Percentiles rank a stretch among this genome's conserved stretches.
Conservation (phyloP, 352 stramenopile species). For the Saprolegnia parasitica region DNA sequence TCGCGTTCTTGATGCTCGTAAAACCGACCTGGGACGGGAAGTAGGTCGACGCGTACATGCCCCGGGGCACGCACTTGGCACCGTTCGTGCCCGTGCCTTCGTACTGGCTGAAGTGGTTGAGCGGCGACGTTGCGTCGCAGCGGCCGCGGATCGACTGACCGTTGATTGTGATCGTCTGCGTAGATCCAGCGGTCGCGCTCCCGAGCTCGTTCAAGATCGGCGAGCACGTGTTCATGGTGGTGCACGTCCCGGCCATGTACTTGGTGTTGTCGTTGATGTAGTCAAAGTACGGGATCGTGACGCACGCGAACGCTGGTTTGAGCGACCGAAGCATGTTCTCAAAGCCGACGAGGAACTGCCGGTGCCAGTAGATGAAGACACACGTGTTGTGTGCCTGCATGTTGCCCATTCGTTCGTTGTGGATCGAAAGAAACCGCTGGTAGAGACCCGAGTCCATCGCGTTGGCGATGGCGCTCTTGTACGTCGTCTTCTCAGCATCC, state of each 20-base stretch:
- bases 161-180: background rate
- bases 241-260: conserved; percentile 20
- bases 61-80: conserved; percentile 3
- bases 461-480: conserved; percentile 32
- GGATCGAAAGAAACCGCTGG: conserved; percentile 83
- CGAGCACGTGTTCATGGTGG: conserved; percentile 28
- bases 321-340: conserved; percentile 73
- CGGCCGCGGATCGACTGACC: background rate
- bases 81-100: background rate
- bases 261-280: conserved; percentile 28
- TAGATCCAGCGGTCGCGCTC: background rate
- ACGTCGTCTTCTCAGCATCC: background rate
- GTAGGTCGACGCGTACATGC: conserved; percentile 4
- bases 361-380: conserved; percentile 87
- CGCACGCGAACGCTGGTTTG: conserved; percentile 36
- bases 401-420: conserved; percentile 81
- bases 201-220: conserved; percentile 25
- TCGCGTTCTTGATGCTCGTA: background rate
- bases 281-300: conserved; percentile 30
- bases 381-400: conserved; percentile 76
- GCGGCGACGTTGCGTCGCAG: background rate
- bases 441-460: conserved; percentile 80
- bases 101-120: conserved; percentile 17
- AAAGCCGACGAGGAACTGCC: conserved; percentile 67
- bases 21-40: conserved; percentile 15